Evolutionary conservation across 129 eudicot genomes (phyloP), one percentile per base, ranked within the genome.

Genomic region (Mikania micrantha): DNA sequence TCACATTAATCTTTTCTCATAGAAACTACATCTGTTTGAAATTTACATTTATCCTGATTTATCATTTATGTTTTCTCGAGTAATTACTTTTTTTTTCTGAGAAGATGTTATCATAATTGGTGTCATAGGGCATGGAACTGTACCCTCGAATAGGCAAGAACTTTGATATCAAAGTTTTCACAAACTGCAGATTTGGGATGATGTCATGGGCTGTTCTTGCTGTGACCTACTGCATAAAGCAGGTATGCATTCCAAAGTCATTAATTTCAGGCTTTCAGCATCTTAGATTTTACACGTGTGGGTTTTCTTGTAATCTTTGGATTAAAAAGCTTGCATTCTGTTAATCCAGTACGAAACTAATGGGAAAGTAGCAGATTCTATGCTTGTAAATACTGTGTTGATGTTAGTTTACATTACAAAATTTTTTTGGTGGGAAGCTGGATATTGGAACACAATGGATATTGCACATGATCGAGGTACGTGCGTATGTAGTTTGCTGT

Each of bases 121-220:
- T 67, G 48, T 69, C 56, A 34, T 67, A 92, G 98, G 98, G 98
- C 25, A 92, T 92, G 98, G 98, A 92, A 78, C 83, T 92, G 40
- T 92, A 92, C 87, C 98, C 98, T 66, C 91, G 98, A 28, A 92
- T 92, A 60, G 98, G 98, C 65, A 88, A 89, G 79, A 77, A 79
- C 78, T 86, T 93, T 15, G 98, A 88, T 76, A 89, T 88, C 69
- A 93, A 88, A 81, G 96, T 93, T 47, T 88, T 93, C 71, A 93
- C 98, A 4, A 93, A 93, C 82, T 89, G 96, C 76, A 86, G 96
- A 84, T 93, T 93, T 64, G 96, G 96, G 58, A 93, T 93, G 98
- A 88, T 93, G 96, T 86, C 96, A 11, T 93, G 98, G 98, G 96
- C 98, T 12, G 96, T 93, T 78, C 98, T 93, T 77, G 92, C 98